These are phyloP conservation scores for Colletotrichum tanaceti DNA, from an alignment of 2,329 filamentous ascomycete genomes.

Conservation along the genomic window DNA sequence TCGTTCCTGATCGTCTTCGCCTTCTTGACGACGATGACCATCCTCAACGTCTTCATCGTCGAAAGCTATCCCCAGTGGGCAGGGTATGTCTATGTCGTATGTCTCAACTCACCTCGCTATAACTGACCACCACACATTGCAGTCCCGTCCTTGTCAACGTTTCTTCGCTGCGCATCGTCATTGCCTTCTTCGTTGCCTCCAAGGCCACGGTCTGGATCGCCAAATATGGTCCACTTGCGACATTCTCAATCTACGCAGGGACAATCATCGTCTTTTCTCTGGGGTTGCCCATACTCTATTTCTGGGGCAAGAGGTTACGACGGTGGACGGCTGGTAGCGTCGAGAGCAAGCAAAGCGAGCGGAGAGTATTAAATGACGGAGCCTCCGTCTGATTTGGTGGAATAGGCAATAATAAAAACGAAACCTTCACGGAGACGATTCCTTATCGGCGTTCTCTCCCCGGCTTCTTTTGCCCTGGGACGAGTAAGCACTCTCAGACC, in stretches of 20 bases:
- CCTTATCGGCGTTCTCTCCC: too few relatives aligned
- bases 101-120: fast-evolving
- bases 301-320: conserved; percentile 42
- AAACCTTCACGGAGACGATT: background rate
- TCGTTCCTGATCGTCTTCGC: conserved; percentile 47
- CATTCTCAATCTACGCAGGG: conserved; percentile 49
- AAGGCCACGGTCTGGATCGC: conserved; percentile 46
- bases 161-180: conserved; percentile 47
- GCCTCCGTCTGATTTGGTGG: conserved; percentile 24
- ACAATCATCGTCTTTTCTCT: conserved; percentile 47
- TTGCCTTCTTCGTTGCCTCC: conserved; percentile 47
- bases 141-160: conserved; percentile 51
- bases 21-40: conserved; percentile 45
- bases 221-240: conserved; percentile 44
- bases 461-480: background rate
- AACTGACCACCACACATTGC: background rate
- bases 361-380: conserved; percentile 21
- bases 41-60: conserved; percentile 48
- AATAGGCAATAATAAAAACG: background rate
- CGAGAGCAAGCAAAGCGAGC: conserved; percentile 24
- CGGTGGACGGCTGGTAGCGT: conserved; percentile 47
- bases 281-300: conserved; percentile 47
- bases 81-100: background rate
- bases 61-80: conserved; percentile 48
- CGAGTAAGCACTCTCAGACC: too few relatives aligned